Evolutionary conservation across 495 filamentous ascomycete genomes (phyloP), one percentile per base, ranked within the genome.

Genomic region (Elasticomyces elasticus): DNA sequence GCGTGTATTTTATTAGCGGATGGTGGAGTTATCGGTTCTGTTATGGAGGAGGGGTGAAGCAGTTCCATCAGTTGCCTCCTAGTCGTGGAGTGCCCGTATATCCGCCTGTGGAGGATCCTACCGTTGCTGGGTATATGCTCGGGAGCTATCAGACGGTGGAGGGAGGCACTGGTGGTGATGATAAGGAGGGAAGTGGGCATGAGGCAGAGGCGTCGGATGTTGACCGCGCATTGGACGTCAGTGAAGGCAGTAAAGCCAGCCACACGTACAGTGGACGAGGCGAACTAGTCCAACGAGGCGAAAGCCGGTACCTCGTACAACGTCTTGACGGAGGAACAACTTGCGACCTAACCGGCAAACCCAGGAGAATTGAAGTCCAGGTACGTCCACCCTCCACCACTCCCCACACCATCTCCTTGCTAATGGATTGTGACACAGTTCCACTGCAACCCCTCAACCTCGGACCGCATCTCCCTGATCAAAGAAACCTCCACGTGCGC

Each of bases 1-100:
- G 92, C 71, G 77, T 98, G 58, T 95, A 94, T 70, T 95, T 85
- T 68, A 76, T 88, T 42, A 84, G 79, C 0, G 92, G 91, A 2
- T 98, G 92, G 92, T 98, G 92, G 92, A 89, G 84, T 51, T 98
- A 98, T 67, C 83, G 80, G 28, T 97, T 95, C 71, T 98, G 92
- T 72, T 95, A 96, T 72, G 85, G 86, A 63, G 75, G 79, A 40
- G 80, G 86, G 51, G 82, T 98, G 28, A 86, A 85, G 58, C 92
- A 98, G 66, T 98, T 95, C 69, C 92, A 97, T 70, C 86, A 86
- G 49, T 71, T 89, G 48, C 79, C 89, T 0, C 79, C 47, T 71
- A 79, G 54, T 69, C 76, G 63, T 26, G 83, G 82, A 5, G 76
- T 80, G 0, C 81, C 87, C 3, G 74, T 77, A 17, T 84, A 83